These are phyloP conservation scores for Tranzscheliella williamsii DNA, from an alignment of 1,284 basidiomycete genomes.

Conservation along the genomic window DNA sequence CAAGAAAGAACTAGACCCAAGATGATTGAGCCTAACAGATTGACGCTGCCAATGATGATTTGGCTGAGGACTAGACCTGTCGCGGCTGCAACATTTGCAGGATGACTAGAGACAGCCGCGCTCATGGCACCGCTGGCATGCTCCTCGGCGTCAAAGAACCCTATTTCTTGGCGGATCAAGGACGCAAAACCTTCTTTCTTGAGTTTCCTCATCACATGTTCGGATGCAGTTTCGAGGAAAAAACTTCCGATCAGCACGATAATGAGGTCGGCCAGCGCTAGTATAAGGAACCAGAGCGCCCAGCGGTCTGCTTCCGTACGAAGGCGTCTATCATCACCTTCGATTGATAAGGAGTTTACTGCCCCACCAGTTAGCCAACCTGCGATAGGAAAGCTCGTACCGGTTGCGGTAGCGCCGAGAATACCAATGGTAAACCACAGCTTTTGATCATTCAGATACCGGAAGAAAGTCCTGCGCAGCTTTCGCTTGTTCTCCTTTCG, in stretches of 20 bases:
- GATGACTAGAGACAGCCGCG: constrained; percentile 59
- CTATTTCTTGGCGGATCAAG: constrained; percentile 54
- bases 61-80: too few relatives aligned
- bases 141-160: constrained; percentile 57
- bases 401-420: constrained; percentile 38
- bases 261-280: constrained; percentile 30
- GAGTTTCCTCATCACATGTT: constrained; percentile 44
- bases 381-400: constrained; percentile 61
- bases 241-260: constrained; percentile 27
- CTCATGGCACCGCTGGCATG: constrained; percentile 62
- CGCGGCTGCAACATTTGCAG: constrained; percentile 61
- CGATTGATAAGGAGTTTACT: constrained; percentile 46
- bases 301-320: constrained; percentile 34
- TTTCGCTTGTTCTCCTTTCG: constrained; percentile 25
- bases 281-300: constrained; percentile 49
- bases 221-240: constrained; percentile 53
- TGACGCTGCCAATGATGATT: constrained; percentile 54
- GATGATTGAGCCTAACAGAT: constrained; percentile 61
- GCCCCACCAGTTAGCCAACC: constrained; percentile 56
- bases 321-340: constrained; percentile 22
- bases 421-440: constrained; percentile 39
- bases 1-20: constrained; percentile 62
- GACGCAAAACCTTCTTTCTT: constrained; percentile 45
- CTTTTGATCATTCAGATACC: constrained; percentile 30
- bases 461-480: constrained; percentile 18